Evolutionary conservation across 2,329 filamentous ascomycete species (phyloP).

Genomic region (Rhynchosporium secalis): DNA sequence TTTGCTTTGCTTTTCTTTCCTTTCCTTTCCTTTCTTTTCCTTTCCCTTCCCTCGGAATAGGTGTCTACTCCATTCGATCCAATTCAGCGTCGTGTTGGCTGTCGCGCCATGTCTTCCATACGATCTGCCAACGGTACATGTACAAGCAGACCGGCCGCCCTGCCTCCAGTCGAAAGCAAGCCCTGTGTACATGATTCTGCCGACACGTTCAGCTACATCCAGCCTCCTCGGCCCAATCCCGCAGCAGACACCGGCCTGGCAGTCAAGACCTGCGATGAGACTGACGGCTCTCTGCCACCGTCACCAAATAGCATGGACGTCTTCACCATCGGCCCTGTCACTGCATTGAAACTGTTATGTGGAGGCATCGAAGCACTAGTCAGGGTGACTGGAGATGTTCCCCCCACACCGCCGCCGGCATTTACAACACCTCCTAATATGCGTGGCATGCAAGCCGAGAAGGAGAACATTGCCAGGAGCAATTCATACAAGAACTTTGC

Average conservation of each 20-base stretch:
- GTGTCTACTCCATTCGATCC: too few relatives aligned
- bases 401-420: slow-evolving; percentile 72
- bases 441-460: slow-evolving; percentile 62
- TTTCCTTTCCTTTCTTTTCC: too few relatives aligned
- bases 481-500: slow-evolving; percentile 50
- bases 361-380: slow-evolving; percentile 70
- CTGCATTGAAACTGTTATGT: slow-evolving; percentile 78
- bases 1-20: too few relatives aligned
- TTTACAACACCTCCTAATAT: slow-evolving; percentile 64
- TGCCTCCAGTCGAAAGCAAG: slow-evolving; percentile 18
- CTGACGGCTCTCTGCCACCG: slow-evolving; percentile 35
- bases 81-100: background rate
- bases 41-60: too few relatives aligned
- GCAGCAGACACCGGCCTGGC: slow-evolving; percentile 36
- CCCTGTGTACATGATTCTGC: slow-evolving; percentile 38
- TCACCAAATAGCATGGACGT: slow-evolving; percentile 59
- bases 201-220: slow-evolving; percentile 33
- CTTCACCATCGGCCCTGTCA: slow-evolving; percentile 68
- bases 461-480: slow-evolving; percentile 58
- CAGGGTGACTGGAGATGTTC: slow-evolving; percentile 72
- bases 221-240: slow-evolving; percentile 38
- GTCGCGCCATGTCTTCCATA: slow-evolving; percentile 25
- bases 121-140: slow-evolving; percentile 10
- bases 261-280: slow-evolving; percentile 29
- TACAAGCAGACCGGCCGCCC: slow-evolving; percentile 9